Percentiles rank a stretch among this genome's conserved stretches.
Conservation (phyloP, 371 early-diverging fungal genomes). For the Chytridium lagenaria region DNA sequence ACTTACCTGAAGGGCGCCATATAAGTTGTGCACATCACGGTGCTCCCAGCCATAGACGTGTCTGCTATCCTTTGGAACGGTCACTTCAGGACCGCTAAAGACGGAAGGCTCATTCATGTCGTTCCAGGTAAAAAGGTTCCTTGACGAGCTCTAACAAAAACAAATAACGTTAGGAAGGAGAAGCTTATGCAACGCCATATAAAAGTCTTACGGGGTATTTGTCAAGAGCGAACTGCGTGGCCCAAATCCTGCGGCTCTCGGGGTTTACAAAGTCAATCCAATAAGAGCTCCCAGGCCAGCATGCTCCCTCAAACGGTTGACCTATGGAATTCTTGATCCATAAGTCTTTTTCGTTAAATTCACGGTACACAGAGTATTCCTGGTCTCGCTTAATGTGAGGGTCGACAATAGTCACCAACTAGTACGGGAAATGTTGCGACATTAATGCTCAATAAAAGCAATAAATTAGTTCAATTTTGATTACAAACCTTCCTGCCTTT, state of each 20-base stretch:
- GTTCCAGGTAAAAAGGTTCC: constrained; percentile 84
- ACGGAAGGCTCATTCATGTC: constrained; percentile 67
- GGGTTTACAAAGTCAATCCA: constrained; percentile 89
- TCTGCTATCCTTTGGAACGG: constrained; percentile 86
- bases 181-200: too few species aligned
- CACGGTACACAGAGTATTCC: constrained; percentile 75
- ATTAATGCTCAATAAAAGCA: constrained; percentile 6
- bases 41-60: constrained; percentile 82
- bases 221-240: constrained; percentile 67
- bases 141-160: constrained; percentile 65
- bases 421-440: constrained; percentile 17
- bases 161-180: too few species aligned
- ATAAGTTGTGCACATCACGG: constrained; percentile 89
- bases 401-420: constrained; percentile 94
- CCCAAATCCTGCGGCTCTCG: constrained; percentile 83
- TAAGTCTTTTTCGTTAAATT: constrained; percentile 72
- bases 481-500: constrained; percentile 77
- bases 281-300: constrained; percentile 89
- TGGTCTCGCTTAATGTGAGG: constrained; percentile 94
- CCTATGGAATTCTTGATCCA: constrained; percentile 78
- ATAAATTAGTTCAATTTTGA: not conserved
- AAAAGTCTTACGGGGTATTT: constrained; percentile 59
- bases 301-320: constrained; percentile 85
- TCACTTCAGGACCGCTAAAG: constrained; percentile 90
- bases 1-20: constrained; percentile 65